phyloP scores from a whole-genome alignment of 2,329 filamentous ascomycete genomes.

The Penicillium sp. region DNA sequence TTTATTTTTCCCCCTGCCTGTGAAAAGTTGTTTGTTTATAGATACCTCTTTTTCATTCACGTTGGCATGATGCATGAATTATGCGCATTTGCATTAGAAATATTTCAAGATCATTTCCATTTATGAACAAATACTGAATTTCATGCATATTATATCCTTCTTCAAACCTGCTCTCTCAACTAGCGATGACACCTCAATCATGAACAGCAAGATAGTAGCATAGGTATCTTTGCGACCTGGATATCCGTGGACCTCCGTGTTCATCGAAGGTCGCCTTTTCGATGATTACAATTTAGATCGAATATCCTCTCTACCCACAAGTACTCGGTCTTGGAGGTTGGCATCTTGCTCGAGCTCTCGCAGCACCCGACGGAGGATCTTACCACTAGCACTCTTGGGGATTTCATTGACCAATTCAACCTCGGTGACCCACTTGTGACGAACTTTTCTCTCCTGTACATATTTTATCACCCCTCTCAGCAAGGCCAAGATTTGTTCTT shows the following conservation, averaged over 20 bases:
- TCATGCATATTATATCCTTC: too few species aligned
- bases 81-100: not conserved
- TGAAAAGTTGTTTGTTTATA: not conserved
- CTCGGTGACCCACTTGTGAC: slow-evolving; percentile 43
- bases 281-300: not conserved
- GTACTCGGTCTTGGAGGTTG: not conserved
- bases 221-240: too few species aligned
- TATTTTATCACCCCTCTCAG: slow-evolving; percentile 56
- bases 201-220: too few species aligned
- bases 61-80: not conserved
- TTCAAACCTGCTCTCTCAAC: too few species aligned
- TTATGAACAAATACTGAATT: not conserved
- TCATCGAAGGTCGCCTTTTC: too few species aligned
- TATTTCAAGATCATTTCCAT: not conserved
- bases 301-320: not conserved
- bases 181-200: too few species aligned
- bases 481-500: slow-evolving; percentile 1
- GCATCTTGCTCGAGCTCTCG: slow-evolving; percentile 37
- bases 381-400: slow-evolving; percentile 72
- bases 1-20: slow-evolving; percentile 28
- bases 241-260: too few species aligned
- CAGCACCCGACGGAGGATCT: slow-evolving; percentile 67
- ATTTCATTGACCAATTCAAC: slow-evolving; percentile 50
- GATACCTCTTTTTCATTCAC: not conserved
- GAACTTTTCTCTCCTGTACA: slow-evolving; percentile 65